Base-by-base conservation (phyloP, 2,329 filamentous ascomycete genomes). In the Cordyceps javanica region DNA sequence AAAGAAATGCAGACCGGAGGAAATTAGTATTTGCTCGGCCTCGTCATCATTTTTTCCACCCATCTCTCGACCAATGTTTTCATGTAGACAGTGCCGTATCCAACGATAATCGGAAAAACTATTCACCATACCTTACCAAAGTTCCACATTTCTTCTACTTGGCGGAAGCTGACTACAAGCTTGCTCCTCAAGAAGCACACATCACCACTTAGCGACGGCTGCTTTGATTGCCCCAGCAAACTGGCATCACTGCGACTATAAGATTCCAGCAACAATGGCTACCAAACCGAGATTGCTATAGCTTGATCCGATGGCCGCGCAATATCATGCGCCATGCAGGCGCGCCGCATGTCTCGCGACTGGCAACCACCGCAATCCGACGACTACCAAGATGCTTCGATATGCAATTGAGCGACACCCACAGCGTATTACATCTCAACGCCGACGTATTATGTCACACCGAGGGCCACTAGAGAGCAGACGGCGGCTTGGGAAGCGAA, bases 401-500 rank as follows among this genome's bases (percentile, higher is more conserved):
- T 66, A 65, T 55, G 67, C 70, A 54, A 63, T 70, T 64, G 67
- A 72, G 32, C 66, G 64, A 45, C 70, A 66, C 21, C 61, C 64
- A n/a, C 65, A 65, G 21, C 48, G 61, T 8, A 59, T 58, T n/a
- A 16, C 58, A 6, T 55, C 58, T 11, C 53, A 64, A 5, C 60
- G 61, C 25, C 68, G 74, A 49, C 63, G 60, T 30, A 60, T 76
- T 13, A 74, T 72, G 63, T 79, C 76, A 26, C 72, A 77, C 7
- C 77, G 78, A 0, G 82, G 81, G 0, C 81, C 81, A 1, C 71
- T 85, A 61, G 82, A 85, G 68, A 77, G 74, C 64, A 76, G 79
- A 30, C 79, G 78, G 30, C 75, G 81, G 7, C 64, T 78, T 21
- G 79, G 80, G 36, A 82, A 75, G 65, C 76, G 82, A 57, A 76